These are phyloP conservation scores for Carex cristatella DNA, from an alignment of 176 grass and related monocot species.

Conservation along the genomic window DNA sequence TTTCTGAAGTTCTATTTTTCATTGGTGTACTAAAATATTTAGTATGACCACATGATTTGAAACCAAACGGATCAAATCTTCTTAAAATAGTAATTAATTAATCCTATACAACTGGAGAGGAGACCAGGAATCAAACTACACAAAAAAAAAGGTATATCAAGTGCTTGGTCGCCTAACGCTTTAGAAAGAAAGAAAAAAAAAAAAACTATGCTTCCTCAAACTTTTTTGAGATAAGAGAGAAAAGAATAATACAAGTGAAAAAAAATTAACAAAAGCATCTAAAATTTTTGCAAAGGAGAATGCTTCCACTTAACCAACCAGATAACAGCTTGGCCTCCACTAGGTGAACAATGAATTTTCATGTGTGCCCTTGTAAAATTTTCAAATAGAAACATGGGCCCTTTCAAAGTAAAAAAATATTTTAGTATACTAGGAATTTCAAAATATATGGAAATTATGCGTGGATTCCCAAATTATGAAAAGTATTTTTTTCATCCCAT, in stretches of 20 bases:
- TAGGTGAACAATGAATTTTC: background rate
- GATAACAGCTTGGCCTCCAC: constrained; percentile 3
- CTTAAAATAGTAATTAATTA: background rate
- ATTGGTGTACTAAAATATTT: background rate
- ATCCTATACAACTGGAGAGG: background rate
- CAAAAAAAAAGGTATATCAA: background rate
- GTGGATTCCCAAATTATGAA: background rate
- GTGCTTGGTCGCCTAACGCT: constrained; percentile 9
- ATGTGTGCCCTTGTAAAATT: background rate
- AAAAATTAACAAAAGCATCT: background rate
- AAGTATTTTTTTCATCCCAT: background rate
- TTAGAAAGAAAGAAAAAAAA: too few relatives aligned
- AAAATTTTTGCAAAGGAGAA: background rate
- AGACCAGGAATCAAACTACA: background rate
- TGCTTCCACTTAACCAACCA: constrained; percentile 12
- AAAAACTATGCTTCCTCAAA: background rate
- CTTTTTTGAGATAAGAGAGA: constrained; percentile 13
- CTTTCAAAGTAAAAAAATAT: background rate
- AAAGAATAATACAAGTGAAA: background rate
- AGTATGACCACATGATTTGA: background rate
- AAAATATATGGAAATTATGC: background rate
- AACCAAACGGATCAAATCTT: background rate
- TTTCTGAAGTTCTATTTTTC: background rate
- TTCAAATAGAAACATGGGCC: background rate
- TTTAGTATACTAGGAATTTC: background rate